phyloP scores from a whole-genome alignment of 176 grass and related monocot species.

The Oropetium thomaeum region DNA sequence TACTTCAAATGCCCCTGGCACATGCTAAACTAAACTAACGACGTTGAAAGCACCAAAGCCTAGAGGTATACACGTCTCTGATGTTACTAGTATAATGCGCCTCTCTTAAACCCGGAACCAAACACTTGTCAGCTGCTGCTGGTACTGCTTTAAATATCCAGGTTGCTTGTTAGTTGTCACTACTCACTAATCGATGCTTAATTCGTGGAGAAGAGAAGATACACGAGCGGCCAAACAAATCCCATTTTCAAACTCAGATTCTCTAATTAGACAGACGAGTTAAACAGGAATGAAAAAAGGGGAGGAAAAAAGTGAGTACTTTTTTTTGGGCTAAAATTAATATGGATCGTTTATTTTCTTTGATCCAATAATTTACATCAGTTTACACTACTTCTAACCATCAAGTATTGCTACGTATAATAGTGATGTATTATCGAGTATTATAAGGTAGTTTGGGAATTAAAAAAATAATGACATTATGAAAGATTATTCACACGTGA shows the following conservation, averaged over 20 bases:
- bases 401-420: too few species aligned
- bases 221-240: too few species aligned
- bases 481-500: too few species aligned
- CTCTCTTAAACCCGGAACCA: background rate
- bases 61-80: background rate
- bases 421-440: too few species aligned
- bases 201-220: conserved; percentile 11
- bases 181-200: background rate
- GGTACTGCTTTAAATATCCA: background rate
- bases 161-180: background rate
- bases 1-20: background rate
- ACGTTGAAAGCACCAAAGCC: background rate
- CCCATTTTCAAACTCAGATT: background rate
- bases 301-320: background rate
- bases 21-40: background rate
- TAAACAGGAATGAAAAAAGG: background rate
- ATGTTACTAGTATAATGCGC: background rate
- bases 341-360: too few species aligned
- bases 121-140: background rate
- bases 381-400: too few species aligned
- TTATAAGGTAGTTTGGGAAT: too few species aligned
- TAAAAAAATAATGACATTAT: too few species aligned
- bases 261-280: too few species aligned
- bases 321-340: too few species aligned
- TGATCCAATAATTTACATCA: too few species aligned